Percentiles rank a stretch among this genome's conserved stretches.
Conservation (phyloP, 345 rosid species). For the Turritis glabra region DNA sequence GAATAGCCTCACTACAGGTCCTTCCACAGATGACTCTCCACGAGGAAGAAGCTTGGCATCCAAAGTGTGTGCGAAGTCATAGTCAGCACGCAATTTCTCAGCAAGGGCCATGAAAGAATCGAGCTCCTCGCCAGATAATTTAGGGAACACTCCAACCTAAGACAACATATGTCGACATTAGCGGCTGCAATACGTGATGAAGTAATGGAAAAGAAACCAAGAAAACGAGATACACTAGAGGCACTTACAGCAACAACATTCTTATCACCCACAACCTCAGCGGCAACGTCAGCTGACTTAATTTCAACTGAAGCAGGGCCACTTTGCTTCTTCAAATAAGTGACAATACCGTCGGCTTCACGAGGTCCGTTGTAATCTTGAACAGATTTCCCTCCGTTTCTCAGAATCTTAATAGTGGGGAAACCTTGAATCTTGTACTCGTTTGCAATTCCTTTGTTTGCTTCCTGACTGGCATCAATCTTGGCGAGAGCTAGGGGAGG, state of each 20-base stretch:
- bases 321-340: conserved; percentile 79
- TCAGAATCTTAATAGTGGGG: conserved; percentile 83
- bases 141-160: conserved; percentile 92
- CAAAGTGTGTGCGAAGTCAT: conserved; percentile 81
- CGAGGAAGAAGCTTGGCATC: conserved; percentile 90
- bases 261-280: conserved; percentile 58
- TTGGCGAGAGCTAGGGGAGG: conserved; percentile 78
- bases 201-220: not conserved
- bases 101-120: conserved; percentile 71
- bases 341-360: conserved; percentile 83
- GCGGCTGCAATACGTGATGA: not conserved
- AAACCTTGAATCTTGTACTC: conserved; percentile 75
- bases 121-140: conserved; percentile 82
- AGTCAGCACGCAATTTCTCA: conserved; percentile 83
- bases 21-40: conserved; percentile 81
- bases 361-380: conserved; percentile 98
- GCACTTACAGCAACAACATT: conserved; percentile 70
- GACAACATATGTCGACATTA: conserved; percentile 18
- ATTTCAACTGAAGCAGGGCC: conserved; percentile 92
- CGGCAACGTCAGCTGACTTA: conserved; percentile 63
- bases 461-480: conserved; percentile 82
- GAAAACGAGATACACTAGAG: not conserved
- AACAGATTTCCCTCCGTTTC: conserved; percentile 73
- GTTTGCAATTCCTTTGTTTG: conserved; percentile 59
- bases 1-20: conserved; percentile 86